Evolutionary conservation across 2,329 filamentous ascomycete genomes (phyloP).

Genomic region (Aspergillus sp.): DNA sequence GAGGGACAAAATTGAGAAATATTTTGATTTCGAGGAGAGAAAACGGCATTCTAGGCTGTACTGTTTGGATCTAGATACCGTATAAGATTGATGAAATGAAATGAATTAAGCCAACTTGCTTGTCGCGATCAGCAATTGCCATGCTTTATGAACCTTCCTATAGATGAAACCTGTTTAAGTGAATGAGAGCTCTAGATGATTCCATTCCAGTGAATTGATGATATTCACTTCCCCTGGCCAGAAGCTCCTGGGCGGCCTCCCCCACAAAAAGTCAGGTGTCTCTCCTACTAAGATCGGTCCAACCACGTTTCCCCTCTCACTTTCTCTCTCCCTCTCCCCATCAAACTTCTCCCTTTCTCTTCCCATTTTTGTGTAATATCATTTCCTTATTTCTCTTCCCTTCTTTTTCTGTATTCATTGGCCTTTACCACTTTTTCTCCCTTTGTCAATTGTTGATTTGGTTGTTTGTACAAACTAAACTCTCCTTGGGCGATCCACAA

Average conservation of each 20-base stretch:
- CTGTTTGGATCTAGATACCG: not conserved
- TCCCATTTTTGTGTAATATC: slow-evolving; percentile 8
- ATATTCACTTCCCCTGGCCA: too few species aligned
- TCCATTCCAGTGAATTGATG: too few species aligned
- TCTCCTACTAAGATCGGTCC: slow-evolving; percentile 7
- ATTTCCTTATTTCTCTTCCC: slow-evolving; percentile 6
- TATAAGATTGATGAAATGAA: slow-evolving; percentile 6
- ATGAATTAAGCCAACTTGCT: not conserved
- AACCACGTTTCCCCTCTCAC: slow-evolving; percentile 28
- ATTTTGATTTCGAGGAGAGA: not conserved
- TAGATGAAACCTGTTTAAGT: too few species aligned
- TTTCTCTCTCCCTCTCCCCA: slow-evolving; percentile 6
- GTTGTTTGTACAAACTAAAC: too few species aligned
- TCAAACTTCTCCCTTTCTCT: not conserved
- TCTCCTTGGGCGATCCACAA: slow-evolving; percentile 14
- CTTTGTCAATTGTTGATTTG: slow-evolving; percentile 2
- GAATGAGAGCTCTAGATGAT: too few species aligned
- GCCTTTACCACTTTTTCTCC: not conserved
- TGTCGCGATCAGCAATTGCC: too few species aligned
- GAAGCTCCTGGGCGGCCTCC: not conserved
- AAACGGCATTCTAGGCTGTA: not conserved
- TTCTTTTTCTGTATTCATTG: slow-evolving; percentile 4
- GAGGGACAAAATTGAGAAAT: slow-evolving; percentile 10
- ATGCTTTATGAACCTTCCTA: too few species aligned
- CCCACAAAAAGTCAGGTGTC: not conserved